Evolutionary conservation across 1,284 basidiomycete species (phyloP).

Genomic region (Rhodotorula glutinis): DNA sequence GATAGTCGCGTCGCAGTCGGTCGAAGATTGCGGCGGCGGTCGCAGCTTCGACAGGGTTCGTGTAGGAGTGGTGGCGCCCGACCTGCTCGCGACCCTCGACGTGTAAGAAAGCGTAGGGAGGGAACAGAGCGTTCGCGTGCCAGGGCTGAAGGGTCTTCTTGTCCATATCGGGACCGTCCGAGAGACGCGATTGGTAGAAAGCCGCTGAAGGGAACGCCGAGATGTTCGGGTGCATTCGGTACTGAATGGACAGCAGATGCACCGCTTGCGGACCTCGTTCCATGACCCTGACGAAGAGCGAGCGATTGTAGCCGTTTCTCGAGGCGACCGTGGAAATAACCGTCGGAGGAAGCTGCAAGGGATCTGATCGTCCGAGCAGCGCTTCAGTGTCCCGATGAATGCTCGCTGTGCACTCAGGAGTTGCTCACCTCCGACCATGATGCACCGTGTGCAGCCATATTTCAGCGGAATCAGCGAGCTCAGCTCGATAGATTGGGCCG

Average conservation of each 20-base stretch:
- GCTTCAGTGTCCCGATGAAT: background rate
- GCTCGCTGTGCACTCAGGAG: too few species aligned
- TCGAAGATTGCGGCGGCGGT: conserved; percentile 77
- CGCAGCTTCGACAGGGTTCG: conserved; percentile 73
- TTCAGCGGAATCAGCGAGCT: conserved; percentile 95
- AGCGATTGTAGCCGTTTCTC: conserved; percentile 76
- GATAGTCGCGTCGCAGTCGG: conserved; percentile 66
- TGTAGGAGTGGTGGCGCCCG: conserved; percentile 63
- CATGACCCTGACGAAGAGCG: conserved; percentile 89
- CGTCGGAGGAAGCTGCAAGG: conserved; percentile 94
- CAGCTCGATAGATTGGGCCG: conserved; percentile 93
- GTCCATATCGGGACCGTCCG: conserved; percentile 87
- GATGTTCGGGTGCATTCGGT: conserved; percentile 99
- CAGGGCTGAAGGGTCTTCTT: conserved; percentile 77
- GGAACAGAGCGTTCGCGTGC: conserved; percentile 77
- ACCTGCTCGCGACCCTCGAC: conserved; percentile 53
- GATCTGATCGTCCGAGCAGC: conserved; percentile 58
- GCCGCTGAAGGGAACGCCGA: conserved; percentile 81
- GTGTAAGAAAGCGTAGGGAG: conserved; percentile 86
- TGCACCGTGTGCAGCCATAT: conserved; percentile 76
- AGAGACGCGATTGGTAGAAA: conserved; percentile 79
- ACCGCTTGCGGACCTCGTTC: conserved; percentile 72
- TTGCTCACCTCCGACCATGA: conserved; percentile 83
- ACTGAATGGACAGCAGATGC: conserved; percentile 96
- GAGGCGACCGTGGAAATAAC: conserved; percentile 86